Conservation (phyloP, 2,329 filamentous ascomycete species). For the Cladophialophora carrionii region DNA sequence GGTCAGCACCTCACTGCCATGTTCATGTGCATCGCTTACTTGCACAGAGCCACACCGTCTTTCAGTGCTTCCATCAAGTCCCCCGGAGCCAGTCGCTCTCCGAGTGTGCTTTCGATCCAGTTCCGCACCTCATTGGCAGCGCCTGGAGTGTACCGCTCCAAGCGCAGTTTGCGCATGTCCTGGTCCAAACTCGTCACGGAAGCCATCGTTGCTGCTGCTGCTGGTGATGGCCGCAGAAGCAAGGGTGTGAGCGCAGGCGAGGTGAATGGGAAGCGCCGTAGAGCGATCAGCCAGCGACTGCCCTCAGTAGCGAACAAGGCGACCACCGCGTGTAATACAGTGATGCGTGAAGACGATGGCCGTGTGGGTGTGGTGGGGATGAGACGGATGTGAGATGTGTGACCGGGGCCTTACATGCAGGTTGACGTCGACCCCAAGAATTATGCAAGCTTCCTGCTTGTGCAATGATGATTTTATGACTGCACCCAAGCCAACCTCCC, state of each 20-base stretch:
- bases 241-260: background rate
- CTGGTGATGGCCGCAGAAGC: background rate
- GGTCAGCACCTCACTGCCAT: conserved; percentile 27
- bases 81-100: conserved; percentile 68
- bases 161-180: conserved; percentile 89
- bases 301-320: background rate
- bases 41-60: conserved; percentile 91
- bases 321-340: conserved; percentile 9
- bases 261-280: conserved; percentile 3
- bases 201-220: conserved; percentile 65
- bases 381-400: background rate
- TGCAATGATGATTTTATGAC: background rate
- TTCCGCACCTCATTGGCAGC: conserved; percentile 80
- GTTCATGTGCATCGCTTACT: conserved; percentile 55
- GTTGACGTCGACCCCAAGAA: conserved; percentile 31
- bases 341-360: background rate
- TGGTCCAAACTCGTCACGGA: conserved; percentile 92
- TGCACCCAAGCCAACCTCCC: conserved; percentile 6
- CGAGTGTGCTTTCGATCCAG: conserved; percentile 85
- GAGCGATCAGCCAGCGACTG: background rate
- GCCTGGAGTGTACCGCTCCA: conserved; percentile 88
- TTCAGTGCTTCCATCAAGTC: conserved; percentile 86
- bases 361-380: conserved; percentile 5
- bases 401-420: conserved; percentile 19
- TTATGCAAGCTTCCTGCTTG: conserved; percentile 8